Evolutionary conservation across 2,329 filamentous ascomycete genomes (phyloP), one percentile per base, ranked within the genome.

Genomic region (Pseudogymnoascus sp.): DNA sequence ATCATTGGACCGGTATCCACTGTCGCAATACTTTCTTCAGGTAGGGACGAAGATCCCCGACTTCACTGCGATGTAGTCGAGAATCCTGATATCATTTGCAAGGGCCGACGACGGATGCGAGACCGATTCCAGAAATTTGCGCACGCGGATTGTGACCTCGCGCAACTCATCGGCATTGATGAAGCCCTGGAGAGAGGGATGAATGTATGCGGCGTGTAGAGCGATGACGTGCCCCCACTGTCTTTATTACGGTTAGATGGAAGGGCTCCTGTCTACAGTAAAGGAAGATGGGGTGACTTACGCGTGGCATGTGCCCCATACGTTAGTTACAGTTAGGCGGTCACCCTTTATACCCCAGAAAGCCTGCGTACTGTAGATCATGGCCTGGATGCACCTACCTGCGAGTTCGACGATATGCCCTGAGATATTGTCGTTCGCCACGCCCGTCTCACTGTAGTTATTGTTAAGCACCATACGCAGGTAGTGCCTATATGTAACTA

Each of bases 181-280:
- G 31, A 85, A 81, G 4, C 76, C 72, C 5, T 75, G 75, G 1
- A 95, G 80, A 31, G 80, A 75, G 4, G 78, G 81, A 54, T 93
- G 88, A 64, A 81, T 83, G 73, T 85, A 92, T 2, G 88, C 89
- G 1, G 93, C 92, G 26, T 90, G 85, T 1, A 99, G 83, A 13
- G 95, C 90, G 58, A 97, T 79, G 70, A 97, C 84, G 72, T 97
- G 97, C 63, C 93, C 93, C 78, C 95, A 99, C 90, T 99, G 94
- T 5, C 92, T 47, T 17, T 17, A 17, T 1, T 17, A 17, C 77
- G 67, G 62, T 71, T 74, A 77, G 79, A 39, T 73, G 74, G 31
- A 79, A 68, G 35, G 68, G 66, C 54, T 66, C 69, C 4, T 69
- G 64, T 74, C 66, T 78, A 68, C 62, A 73, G 62, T 37, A 39